phyloP scores from a whole-genome alignment of 2,329 filamentous ascomycete species.

The Aspergillus tanneri region DNA sequence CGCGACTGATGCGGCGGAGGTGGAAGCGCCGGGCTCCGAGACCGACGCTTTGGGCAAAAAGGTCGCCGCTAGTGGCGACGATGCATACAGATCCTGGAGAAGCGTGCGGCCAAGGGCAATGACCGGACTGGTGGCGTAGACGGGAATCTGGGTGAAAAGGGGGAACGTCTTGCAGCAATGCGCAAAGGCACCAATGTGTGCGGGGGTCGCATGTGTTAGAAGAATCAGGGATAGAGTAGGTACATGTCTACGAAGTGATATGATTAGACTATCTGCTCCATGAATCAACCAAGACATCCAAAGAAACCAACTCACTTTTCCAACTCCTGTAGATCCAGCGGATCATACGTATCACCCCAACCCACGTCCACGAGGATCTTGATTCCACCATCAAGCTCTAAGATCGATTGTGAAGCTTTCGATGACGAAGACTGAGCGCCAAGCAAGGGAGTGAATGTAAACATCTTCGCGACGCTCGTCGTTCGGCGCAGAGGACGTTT shows the following conservation, averaged over 20 bases:
- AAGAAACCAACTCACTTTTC: conserved; percentile 66
- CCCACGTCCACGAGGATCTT: conserved; percentile 93
- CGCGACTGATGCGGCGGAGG: conserved; percentile 31
- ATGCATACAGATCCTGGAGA: conserved; percentile 87
- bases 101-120: conserved; percentile 89
- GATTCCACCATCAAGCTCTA: conserved; percentile 94
- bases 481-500: not conserved
- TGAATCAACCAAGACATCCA: conserved; percentile 13
- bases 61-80: conserved; percentile 81
- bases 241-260: conserved; percentile 65
- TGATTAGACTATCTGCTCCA: not conserved
- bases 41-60: conserved; percentile 73
- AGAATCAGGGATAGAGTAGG: conserved; percentile 91
- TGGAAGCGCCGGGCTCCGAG: conserved; percentile 55
- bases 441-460: conserved; percentile 89
- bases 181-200: conserved; percentile 88
- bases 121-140: conserved; percentile 91
- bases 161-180: conserved; percentile 98
- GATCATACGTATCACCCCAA: conserved; percentile 91
- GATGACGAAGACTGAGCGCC: conserved; percentile 81
- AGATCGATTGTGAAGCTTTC: conserved; percentile 85
- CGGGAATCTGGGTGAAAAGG: conserved; percentile 83
- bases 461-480: conserved; percentile 60
- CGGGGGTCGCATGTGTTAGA: conserved; percentile 86
- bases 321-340: conserved; percentile 76